These are phyloP conservation scores for Phyllosticta paracitricarpa DNA, from an alignment of 2,329 filamentous ascomycete species.

Conservation along the genomic window DNA sequence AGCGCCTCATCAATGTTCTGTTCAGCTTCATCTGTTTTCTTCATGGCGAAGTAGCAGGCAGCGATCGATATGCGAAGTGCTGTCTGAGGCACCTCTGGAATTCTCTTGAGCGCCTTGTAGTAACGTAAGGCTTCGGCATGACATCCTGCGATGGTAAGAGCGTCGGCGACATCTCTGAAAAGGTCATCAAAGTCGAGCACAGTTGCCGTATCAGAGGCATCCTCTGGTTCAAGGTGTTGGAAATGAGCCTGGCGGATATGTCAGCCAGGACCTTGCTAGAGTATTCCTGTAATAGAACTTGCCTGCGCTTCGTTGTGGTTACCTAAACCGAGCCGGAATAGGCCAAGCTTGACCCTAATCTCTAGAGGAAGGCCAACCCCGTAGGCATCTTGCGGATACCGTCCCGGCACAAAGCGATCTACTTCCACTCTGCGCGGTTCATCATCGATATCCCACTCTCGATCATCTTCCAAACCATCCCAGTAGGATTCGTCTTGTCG, in stretches of 20 bases:
- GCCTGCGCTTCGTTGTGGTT: constrained; percentile 62
- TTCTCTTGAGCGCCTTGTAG: constrained; percentile 42
- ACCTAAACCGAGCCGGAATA: constrained; percentile 67
- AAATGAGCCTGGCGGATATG: constrained; percentile 28
- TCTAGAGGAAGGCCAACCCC: constrained; percentile 69
- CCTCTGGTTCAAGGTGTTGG: constrained; percentile 57
- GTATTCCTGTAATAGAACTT: constrained; percentile 24
- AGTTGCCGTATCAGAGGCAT: constrained; percentile 38
- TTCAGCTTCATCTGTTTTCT: constrained; percentile 59
- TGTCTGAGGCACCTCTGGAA: constrained; percentile 36
- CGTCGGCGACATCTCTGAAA: constrained; percentile 61
- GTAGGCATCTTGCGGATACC: constrained; percentile 51
- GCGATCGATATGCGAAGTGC: constrained; percentile 19
- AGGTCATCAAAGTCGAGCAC: constrained; percentile 65
- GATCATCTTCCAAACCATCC: constrained; percentile 66
- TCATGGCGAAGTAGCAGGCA: constrained; percentile 57
- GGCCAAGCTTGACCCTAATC: constrained; percentile 70
- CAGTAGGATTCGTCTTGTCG: constrained; percentile 65
- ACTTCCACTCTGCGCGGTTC: constrained; percentile 54
- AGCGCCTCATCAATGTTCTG: constrained; percentile 67
- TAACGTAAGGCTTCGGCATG: constrained; percentile 49
- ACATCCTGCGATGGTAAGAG: constrained; percentile 41
- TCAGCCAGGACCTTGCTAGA: background rate
- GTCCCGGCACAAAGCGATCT: constrained; percentile 48
- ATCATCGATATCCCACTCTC: constrained; percentile 77